Conservation (phyloP, 345 rosid genomes). For the Acer saccharum region DNA sequence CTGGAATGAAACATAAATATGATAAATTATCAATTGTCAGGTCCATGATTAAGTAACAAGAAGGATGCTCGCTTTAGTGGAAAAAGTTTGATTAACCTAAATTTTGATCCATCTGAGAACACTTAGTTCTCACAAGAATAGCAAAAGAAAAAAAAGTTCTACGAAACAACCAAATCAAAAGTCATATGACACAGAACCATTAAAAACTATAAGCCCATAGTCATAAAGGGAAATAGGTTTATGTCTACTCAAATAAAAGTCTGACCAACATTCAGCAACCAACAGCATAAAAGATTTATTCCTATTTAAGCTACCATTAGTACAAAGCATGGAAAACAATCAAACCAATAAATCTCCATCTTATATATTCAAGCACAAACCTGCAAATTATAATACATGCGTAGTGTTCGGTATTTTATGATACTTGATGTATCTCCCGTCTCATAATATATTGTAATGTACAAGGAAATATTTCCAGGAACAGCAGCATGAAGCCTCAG, state of each 20-base stretch:
- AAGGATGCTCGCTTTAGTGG: background rate
- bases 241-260: background rate
- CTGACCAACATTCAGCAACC: background rate
- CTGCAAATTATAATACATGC: conserved; percentile 80
- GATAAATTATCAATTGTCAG: background rate
- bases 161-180: conserved; percentile 10
- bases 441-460: conserved; percentile 81
- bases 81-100: conserved; percentile 1
- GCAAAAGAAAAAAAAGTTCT: background rate
- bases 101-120: background rate
- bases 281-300: background rate
- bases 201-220: background rate
- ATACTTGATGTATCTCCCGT: conserved; percentile 65
- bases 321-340: background rate
- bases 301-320: background rate
- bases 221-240: background rate
- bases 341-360: conserved; percentile 11
- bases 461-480: conserved; percentile 72
- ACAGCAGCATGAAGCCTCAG: conserved; percentile 94
- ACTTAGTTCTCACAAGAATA: background rate
- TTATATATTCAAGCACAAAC: conserved; percentile 41
- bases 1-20: conserved; percentile 57
- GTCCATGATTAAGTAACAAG: background rate
- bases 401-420: conserved; percentile 85
- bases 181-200: background rate